Percentiles rank a stretch among this genome's conserved stretches.
Conservation (phyloP, 2,329 filamentous ascomycete species). For the Gliomastix tumulicola region DNA sequence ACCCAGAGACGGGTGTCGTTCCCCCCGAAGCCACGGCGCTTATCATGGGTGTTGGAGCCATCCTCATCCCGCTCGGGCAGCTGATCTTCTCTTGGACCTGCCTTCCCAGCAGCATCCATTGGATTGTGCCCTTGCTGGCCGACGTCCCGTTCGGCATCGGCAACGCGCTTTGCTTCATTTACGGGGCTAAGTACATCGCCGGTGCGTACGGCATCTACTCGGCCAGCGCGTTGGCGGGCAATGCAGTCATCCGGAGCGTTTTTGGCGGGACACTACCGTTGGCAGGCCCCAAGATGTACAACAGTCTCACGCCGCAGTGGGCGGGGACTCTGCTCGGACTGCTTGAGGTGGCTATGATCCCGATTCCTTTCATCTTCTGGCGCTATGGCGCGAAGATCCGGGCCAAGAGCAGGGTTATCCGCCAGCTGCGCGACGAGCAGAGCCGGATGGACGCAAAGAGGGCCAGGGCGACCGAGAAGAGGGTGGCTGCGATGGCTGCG, state of each 20-base stretch:
- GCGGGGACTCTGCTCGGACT: conserved; percentile 69
- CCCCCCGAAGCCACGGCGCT: conserved; percentile 76
- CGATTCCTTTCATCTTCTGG: conserved; percentile 77
- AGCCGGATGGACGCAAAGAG: conserved; percentile 14
- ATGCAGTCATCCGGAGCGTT: conserved; percentile 64
- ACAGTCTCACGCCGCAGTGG: conserved; percentile 65
- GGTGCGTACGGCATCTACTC: conserved; percentile 76
- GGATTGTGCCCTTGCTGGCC: conserved; percentile 72
- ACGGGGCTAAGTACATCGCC: conserved; percentile 73
- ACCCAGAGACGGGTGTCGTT: conserved; percentile 66
- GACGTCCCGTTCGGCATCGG: conserved; percentile 75
- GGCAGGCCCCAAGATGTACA: conserved; percentile 67
- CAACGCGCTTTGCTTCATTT: conserved; percentile 75
- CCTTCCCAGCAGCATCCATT: conserved; percentile 68
- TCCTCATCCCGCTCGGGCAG: conserved; percentile 71
- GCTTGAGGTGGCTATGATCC: conserved; percentile 66
- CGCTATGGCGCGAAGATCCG: conserved; percentile 48
- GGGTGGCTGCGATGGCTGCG: not conserved
- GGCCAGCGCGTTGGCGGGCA: conserved; percentile 73
- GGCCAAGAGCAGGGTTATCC: conserved; percentile 39
- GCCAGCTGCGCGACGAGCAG: conserved; percentile 29
- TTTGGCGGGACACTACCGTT: conserved; percentile 75
- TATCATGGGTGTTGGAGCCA: conserved; percentile 69
- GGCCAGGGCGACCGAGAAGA: conserved; percentile 8
- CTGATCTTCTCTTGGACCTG: conserved; percentile 87